Evolutionary conservation across 1,284 basidiomycete species (phyloP).

Genomic region (Puccinia sorghi): DNA sequence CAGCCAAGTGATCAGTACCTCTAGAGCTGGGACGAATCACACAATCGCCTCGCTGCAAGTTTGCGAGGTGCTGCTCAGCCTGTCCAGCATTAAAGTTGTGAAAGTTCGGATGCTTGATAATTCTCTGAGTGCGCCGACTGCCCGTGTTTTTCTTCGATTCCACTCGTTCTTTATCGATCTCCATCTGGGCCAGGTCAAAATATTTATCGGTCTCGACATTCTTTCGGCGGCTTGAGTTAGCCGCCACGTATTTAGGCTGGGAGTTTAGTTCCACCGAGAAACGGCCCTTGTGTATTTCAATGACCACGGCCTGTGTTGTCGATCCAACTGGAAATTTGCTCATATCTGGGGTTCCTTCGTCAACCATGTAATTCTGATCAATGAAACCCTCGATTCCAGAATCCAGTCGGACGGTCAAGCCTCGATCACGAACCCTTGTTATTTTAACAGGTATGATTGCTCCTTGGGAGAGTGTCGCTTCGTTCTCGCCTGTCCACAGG

Average conservation of each 20-base stretch:
- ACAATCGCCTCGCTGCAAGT: constrained; percentile 88
- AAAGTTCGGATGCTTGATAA: constrained; percentile 98
- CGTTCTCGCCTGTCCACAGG: constrained; percentile 92
- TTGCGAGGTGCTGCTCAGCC: constrained; percentile 85
- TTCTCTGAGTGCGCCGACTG: constrained; percentile 70
- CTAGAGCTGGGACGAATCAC: constrained; percentile 96
- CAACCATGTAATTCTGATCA: constrained; percentile 65
- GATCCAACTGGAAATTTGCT: constrained; percentile 66
- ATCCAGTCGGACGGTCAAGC: constrained; percentile 73
- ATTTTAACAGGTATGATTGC: constrained; percentile 82
- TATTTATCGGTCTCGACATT: constrained; percentile 67
- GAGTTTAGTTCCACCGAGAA: constrained; percentile 78
- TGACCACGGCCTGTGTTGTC: constrained; percentile 77
- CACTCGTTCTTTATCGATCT: constrained; percentile 71
- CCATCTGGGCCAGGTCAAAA: constrained; percentile 70
- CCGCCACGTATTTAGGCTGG: constrained; percentile 69
- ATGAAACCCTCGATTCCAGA: constrained; percentile 69
- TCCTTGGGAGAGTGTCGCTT: constrained; percentile 73
- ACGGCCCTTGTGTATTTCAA: constrained; percentile 67
- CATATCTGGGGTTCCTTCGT: constrained; percentile 66
- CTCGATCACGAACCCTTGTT: constrained; percentile 63
- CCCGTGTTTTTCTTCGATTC: constrained; percentile 80
- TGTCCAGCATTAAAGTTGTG: constrained; percentile 89
- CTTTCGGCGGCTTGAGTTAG: constrained; percentile 69
- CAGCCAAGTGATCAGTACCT: constrained; percentile 87